These are phyloP conservation scores for Nakaseomyces kungkrabaensis DNA, from an alignment of 1,139 yeast genomes.

Conservation along the genomic window DNA sequence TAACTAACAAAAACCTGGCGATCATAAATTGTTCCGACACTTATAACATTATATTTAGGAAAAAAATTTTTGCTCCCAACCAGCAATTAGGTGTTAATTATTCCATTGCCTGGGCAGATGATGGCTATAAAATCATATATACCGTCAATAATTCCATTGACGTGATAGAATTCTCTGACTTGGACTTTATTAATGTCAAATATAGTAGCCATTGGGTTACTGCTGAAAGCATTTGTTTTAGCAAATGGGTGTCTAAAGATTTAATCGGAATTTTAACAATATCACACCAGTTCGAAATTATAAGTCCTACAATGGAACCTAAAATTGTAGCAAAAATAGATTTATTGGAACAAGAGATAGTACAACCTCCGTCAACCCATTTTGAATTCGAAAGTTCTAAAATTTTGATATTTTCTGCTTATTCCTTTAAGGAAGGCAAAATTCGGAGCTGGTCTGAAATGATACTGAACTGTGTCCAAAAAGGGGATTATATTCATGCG, in stretches of 20 bases:
- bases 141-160: conserved; percentile 25
- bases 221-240: conserved; percentile 38
- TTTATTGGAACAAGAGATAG: conserved; percentile 34
- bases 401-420: conserved; percentile 19
- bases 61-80: not conserved
- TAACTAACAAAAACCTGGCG: conserved; percentile 44
- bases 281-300: conserved; percentile 39
- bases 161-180: conserved; percentile 15
- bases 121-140: conserved; percentile 32
- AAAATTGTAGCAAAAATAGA: conserved; percentile 35
- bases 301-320: conserved; percentile 29
- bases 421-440: conserved; percentile 20
- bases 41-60: not conserved
- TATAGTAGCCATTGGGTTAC: conserved; percentile 37
- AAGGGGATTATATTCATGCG: conserved; percentile 32
- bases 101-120: conserved; percentile 41
- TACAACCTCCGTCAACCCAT: conserved; percentile 34
- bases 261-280: conserved; percentile 42
- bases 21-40: conserved; percentile 35
- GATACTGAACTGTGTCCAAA: conserved; percentile 22
- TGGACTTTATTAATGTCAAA: conserved; percentile 3
- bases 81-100: conserved; percentile 24
- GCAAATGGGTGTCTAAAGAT: conserved; percentile 53
- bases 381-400: conserved; percentile 21
- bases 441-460: conserved; percentile 28